Conservation (phyloP, 2,329 filamentous ascomycete species). For the Hortaea sp. region DNA sequence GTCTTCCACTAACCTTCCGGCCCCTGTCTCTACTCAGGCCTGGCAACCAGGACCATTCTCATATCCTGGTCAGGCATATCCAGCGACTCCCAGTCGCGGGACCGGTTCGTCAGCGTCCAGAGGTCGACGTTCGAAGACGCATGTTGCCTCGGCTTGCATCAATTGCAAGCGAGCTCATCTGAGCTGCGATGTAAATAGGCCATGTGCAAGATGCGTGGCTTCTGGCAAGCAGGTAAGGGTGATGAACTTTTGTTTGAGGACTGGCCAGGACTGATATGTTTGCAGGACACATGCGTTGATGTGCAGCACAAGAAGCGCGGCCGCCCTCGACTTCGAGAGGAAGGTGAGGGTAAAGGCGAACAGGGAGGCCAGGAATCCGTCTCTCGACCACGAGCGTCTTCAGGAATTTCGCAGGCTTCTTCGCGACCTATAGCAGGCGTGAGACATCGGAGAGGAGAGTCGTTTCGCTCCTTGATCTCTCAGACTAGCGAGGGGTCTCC, state of each 20-base stretch:
- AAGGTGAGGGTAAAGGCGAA: conserved; percentile 28
- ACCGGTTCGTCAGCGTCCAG: conserved; percentile 3
- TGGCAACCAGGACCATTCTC: not conserved
- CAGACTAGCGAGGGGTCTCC: conserved; percentile 21
- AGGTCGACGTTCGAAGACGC: conserved; percentile 40
- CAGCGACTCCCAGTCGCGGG: not conserved
- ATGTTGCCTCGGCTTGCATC: conserved; percentile 76
- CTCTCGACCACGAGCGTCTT: conserved; percentile 8
- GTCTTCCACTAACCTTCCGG: not conserved
- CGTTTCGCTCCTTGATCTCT: conserved; percentile 23
- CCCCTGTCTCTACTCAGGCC: not conserved
- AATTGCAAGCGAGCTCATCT: conserved; percentile 80
- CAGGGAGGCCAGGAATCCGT: conserved; percentile 8
- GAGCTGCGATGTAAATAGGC: conserved; percentile 56
- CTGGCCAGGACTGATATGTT: not conserved
- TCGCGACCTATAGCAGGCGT: conserved; percentile 15
- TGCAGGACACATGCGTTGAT: conserved; percentile 68
- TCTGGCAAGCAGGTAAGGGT: conserved; percentile 57
- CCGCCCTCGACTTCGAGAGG: conserved; percentile 65
- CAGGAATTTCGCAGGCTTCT: conserved; percentile 8
- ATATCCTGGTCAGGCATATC: not conserved
- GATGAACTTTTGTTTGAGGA: not conserved
- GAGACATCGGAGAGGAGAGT: conserved; percentile 21
- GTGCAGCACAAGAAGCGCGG: conserved; percentile 81
- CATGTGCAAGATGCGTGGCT: conserved; percentile 65